Evolutionary conservation across 768 basidiomycete genomes (phyloP), one percentile per base, ranked within the genome.

Genomic region (Cytidiella melzeri): DNA sequence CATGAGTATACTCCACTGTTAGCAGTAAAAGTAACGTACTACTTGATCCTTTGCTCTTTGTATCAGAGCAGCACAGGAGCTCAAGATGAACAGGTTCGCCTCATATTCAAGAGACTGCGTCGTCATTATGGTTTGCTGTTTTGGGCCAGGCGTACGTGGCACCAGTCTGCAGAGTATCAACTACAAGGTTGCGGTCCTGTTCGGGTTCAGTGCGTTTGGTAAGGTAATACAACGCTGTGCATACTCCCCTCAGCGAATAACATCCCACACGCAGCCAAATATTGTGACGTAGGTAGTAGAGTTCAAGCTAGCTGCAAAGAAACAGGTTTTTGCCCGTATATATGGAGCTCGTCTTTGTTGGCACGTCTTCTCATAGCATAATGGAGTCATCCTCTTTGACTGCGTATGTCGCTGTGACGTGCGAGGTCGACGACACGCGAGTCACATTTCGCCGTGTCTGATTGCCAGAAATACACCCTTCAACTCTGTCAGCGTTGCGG

Each of bases 11-110:
- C n/a, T n/a, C n/a, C n/a, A n/a, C n/a, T n/a, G n/a, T n/a, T n/a
- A n/a, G n/a, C n/a, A n/a, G 26, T 46, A 37, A 46, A 39, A 49
- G 28, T 3, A 47, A 69, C 84, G 41, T 58, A 93, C n/a, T n/a
- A n/a, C 93, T 82, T 82, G 56, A 96, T 66, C 72, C n/a, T 95
- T 96, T n/a, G 89, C 86, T 40, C 91, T 79, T 65, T 95, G 92
- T 19, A 88, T 81, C 40, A 76, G 67, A 20, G 92, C 92, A 26
- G 70, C 63, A 64, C 96, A 97, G 34, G 88, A 87, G 61, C 89
- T 93, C 50, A 91, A 69, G 18, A 94, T 82, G 62, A 92, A 85
- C 9, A 92, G 70, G 63, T 84, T 80, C 0, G 84, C 77, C 44
- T 74, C 70, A 62, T 91, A 95, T 61, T 86, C 81, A 51, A 96